Base-by-base conservation (phyloP, 495 filamentous ascomycete species). In the Niebla homalea region DNA sequence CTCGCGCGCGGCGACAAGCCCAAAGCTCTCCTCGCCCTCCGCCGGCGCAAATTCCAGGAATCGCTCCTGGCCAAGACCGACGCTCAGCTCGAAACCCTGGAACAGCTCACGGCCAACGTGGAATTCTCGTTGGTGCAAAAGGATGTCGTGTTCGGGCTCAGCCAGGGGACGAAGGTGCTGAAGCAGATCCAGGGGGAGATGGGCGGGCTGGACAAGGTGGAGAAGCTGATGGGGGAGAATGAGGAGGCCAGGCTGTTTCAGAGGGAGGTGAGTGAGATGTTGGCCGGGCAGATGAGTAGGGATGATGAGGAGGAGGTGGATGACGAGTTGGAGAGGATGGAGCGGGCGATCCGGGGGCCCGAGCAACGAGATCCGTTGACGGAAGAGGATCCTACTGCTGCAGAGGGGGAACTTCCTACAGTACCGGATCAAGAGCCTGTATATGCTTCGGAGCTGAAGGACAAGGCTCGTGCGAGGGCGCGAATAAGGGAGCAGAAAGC, bases 271-370 rank as follows among this genome's bases (percentile, higher is more conserved):
- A 89, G 80, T 64, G 87, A 92, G 39, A 87, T 95, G 81, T 75
- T 98, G 11, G 84, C 77, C 10, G 87, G 86, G 2, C 73, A 77
- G 53, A 83, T 96, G 68, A 86, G 84, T 36, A 89, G 86, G 59
- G 83, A 90, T 60, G 93, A 97, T 66, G 92, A 97, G 64, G 93
- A 96, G 53, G 92, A 96, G 60, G 93, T 97, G 21, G 93, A 96
- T 60, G 89, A 96, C 58, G 92, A 97, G 69, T 66, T 98, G 55
- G 87, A 84, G 43, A 81, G 75, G 18, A 67, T 97, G 50, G 81
- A 87, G 62, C 75, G 69, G 16, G 83, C 95, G 64, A 65, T 85
- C 12, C 68, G 66, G 43, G 63, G 66, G 22, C 39, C 16, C 16
- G 38, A 41, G 38, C 21, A 10, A 22, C 39, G 7, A 18, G 21